Evolutionary conservation across 106 monocot species (phyloP), one percentile per base, ranked within the genome.

Genomic region (Dioscorea dumetorum): DNA sequence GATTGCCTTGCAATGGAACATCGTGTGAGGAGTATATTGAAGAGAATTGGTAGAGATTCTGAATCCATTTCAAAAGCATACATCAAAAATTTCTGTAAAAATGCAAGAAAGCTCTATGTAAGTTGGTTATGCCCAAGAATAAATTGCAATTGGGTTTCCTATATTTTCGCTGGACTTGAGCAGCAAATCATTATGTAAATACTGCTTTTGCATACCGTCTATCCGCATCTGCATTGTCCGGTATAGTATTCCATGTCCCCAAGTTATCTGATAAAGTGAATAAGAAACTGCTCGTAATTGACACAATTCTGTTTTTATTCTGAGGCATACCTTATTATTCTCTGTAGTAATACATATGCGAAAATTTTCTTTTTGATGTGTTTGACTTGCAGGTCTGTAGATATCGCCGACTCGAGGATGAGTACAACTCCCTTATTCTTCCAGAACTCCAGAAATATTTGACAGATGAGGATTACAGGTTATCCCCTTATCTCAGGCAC

Each of bases 401-500:
- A 77, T 99, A 87, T 65, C 80, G 90, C 13, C 65, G 72, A n/a
- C 76, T 99, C 52, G 90, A 92, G 77, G 97, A 99, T 69, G 97
- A 99, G 68, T 71, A 90, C 28, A 79, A 49, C 22, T 84, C 87
- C 73, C 92, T 92, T 60, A 63, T 59, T 79, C 12, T 78, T 34
- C 48, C 77, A 49, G 93, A 90, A 66, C 53, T 99, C 49, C 92
- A 87, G 54, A 99, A 85, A 33, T 85, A 87, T 57, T 85, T 90
- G 63, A 74, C 73, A 15, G 97, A 99, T 81, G 97, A 99, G 74
- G 97, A 93, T 66, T 87, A 81, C 79, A 77, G 90, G 97, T 82
- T 53, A 74, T 70, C 60, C 24, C 12, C 63, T 58, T n/a, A 50
- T 49, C 18, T 61, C 59, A 3, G 6, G 41, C 41, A 41, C 41